phyloP scores from a whole-genome alignment of 306 rosid genomes.

The Inga leiocalycina region DNA sequence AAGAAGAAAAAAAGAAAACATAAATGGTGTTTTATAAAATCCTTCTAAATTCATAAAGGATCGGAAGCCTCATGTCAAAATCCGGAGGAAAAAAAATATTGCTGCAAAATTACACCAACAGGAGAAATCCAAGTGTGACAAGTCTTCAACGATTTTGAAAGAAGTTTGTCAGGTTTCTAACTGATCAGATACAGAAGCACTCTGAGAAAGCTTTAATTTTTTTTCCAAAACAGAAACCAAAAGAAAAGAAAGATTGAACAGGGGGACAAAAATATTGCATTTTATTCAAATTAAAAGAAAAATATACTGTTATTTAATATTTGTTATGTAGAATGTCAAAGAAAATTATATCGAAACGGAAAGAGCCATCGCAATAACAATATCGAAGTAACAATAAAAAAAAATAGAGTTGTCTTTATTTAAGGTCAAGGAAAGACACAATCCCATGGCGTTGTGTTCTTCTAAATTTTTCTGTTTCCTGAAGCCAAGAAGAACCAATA shows the following conservation, averaged over 20 bases:
- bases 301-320: not conserved
- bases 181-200: not conserved
- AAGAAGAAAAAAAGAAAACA: not conserved
- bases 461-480: not conserved
- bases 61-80: not conserved
- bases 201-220: not conserved
- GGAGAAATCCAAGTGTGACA: not conserved
- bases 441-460: not conserved
- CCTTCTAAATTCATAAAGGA: not conserved
- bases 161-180: not conserved
- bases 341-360: not conserved
- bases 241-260: not conserved
- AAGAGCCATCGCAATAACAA: not conserved
- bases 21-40: not conserved
- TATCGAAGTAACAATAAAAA: not conserved
- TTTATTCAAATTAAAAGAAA: not conserved
- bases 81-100: not conserved
- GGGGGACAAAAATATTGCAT: not conserved
- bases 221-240: not conserved
- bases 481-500: not conserved
- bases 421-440: not conserved
- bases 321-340: not conserved
- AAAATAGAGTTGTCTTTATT: not conserved
- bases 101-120: not conserved
- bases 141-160: not conserved